Base-by-base conservation (phyloP, 2,329 filamentous ascomycete genomes). In the Sporothrix inflata region DNA sequence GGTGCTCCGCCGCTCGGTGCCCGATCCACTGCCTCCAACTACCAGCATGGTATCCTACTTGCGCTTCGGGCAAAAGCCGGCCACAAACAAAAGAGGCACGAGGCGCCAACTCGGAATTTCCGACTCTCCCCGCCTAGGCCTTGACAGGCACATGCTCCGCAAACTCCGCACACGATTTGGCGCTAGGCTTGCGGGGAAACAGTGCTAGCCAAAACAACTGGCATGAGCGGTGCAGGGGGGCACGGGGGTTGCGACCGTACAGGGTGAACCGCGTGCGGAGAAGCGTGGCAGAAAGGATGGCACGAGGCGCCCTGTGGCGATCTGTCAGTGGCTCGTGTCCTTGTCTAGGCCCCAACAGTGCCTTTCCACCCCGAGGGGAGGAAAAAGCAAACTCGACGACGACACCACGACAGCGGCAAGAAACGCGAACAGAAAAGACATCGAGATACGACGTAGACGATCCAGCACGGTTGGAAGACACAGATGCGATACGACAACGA, bases 51-150 rank as follows among this genome's bases (percentile, higher is more conserved):
- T n/a, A n/a, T n/a, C n/a, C n/a, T n/a, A n/a, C n/a, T n/a, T n/a
- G n/a, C n/a, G n/a, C n/a, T n/a, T n/a, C n/a, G 47, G 19, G 3
- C 7, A 21, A 21, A 51, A 51, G 47, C 2, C 19, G 19, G 47
- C 47, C 1, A 21, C 47, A 16, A 19, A 19, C n/a, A 51, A 19
- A 21, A n/a, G 3, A 51, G 47, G 19, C 47, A 51, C 47, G 47
- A 51, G 47, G 19, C 19, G 21, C 53, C 24, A 16, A 30, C 53
- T 55, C 53, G 53, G 53, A 55, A 30, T 55, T 55, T 27, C 53
- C 53, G 53, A 55, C 24, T 12, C 4, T 27, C 21, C 21, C 51
- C 12, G 53, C 24, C 53, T 90, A 24, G 91, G 88, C 49, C 90
- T 92, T 63, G 57, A 40, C 11, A 65, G 40, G 38, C 24, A 30